phyloP scores from a whole-genome alignment of 805 yeast species.

The Lachancea mirantina region DNA sequence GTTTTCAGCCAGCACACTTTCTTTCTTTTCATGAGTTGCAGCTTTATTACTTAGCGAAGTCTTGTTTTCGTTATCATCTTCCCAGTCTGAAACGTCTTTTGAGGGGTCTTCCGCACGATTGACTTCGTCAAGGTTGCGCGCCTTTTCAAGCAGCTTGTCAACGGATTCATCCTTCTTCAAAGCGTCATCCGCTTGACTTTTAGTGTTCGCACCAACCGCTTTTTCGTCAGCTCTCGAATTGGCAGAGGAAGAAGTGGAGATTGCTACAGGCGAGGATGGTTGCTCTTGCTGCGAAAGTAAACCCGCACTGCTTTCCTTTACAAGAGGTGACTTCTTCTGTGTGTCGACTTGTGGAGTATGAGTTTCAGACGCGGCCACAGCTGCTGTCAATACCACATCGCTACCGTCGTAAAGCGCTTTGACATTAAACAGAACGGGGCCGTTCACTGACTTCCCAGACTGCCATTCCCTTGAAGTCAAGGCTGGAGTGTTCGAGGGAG shows the following conservation, averaged over 20 bases:
- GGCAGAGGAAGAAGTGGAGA: constrained; percentile 1
- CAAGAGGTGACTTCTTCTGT: no score
- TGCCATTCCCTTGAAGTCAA: constrained; percentile 73
- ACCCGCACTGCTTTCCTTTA: no score
- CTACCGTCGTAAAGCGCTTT: constrained; percentile 73
- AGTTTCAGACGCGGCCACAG: constrained; percentile 48
- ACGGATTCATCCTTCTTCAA: constrained; percentile 25
- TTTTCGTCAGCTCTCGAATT: neutral
- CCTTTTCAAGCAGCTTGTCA: constrained; percentile 23
- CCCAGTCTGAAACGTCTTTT: constrained; percentile 28
- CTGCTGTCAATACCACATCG: constrained; percentile 37
- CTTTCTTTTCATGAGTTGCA: constrained; percentile 13
- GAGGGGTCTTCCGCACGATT: constrained; percentile 33
- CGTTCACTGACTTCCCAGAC: constrained; percentile 68
- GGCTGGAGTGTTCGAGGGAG: constrained; percentile 76
- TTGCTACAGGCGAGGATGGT: neutral
- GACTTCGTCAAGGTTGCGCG: constrained; percentile 23
- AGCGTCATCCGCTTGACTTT: constrained; percentile 13
- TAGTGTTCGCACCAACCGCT: neutral
- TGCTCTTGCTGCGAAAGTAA: no score
- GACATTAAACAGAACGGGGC: constrained; percentile 75
- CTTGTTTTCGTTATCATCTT: constrained; percentile 23
- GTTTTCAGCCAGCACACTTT: no score
- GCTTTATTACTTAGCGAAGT: constrained; percentile 10
- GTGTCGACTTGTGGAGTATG: constrained; percentile 40